Evolutionary conservation across 352 stramenopile genomes (phyloP).

Genomic region (Phytophthora fragariaefolia): DNA sequence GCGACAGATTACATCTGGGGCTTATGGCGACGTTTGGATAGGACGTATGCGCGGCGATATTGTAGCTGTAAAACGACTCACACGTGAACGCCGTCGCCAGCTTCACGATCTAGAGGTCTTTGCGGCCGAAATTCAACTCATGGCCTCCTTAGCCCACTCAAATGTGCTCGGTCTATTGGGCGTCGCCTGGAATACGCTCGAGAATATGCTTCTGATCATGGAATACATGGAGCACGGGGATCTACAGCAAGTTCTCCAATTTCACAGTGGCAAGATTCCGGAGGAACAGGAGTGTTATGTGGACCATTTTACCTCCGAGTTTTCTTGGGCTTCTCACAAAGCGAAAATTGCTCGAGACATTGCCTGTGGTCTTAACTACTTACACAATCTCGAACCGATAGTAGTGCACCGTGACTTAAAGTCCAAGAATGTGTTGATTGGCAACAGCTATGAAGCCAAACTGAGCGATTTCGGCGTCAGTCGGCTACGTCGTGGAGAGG

Average conservation of each 20-base stretch:
- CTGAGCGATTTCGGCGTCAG: conserved; percentile 21
- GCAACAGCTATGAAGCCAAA: conserved; percentile 9
- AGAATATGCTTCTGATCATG: conserved; percentile 50
- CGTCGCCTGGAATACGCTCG: conserved; percentile 51
- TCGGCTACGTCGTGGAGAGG: conserved; percentile 3
- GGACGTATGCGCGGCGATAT: conserved; percentile 40
- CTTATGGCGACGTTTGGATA: conserved; percentile 61
- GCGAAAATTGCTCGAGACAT: conserved; percentile 19
- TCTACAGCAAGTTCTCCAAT: conserved; percentile 43
- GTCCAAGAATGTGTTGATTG: conserved; percentile 21
- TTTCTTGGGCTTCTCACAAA: conserved; percentile 26
- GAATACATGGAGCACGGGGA: conserved; percentile 59
- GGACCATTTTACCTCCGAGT: conserved; percentile 7
- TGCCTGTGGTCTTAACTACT: conserved; percentile 7
- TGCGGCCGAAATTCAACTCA: conserved; percentile 49
- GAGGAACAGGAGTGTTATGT: background rate
- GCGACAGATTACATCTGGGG: conserved; percentile 47
- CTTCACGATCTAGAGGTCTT: conserved; percentile 41
- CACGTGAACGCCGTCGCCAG: conserved; percentile 24
- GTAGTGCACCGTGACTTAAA: conserved; percentile 22
- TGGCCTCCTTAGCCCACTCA: conserved; percentile 40
- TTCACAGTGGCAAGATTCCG: conserved; percentile 19
- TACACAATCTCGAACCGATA: conserved; percentile 8
- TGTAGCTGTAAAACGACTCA: conserved; percentile 56
- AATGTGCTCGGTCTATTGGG: conserved; percentile 47